Conservation (phyloP, 495 filamentous ascomycete species). For the Lasiosphaeris hirsuta region DNA sequence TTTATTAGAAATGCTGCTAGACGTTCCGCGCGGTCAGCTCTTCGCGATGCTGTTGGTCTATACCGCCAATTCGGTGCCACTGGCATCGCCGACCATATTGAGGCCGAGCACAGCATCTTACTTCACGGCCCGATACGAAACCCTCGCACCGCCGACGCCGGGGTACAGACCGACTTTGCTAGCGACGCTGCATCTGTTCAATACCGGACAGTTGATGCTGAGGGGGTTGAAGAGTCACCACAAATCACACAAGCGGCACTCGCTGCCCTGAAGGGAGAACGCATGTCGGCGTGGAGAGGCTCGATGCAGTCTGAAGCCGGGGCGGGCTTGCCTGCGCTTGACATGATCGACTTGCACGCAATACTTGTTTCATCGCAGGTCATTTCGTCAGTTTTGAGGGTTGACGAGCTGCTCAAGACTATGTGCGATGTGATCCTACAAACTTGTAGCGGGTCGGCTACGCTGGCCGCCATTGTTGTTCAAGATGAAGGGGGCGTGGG, state of each 20-base stretch:
- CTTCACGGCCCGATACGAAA: constrained; percentile 62
- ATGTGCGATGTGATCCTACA: constrained; percentile 91
- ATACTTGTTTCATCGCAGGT: constrained; percentile 87
- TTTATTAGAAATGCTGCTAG: constrained; percentile 67
- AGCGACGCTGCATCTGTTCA: constrained; percentile 58
- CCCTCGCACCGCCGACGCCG: constrained; percentile 61
- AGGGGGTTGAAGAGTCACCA: constrained; percentile 58
- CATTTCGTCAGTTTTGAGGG: constrained; percentile 81
- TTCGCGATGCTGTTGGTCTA: constrained; percentile 69
- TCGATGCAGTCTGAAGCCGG: constrained; percentile 45
- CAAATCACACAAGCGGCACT: constrained; percentile 43
- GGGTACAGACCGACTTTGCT: constrained; percentile 70
- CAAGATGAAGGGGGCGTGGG: constrained; percentile 26
- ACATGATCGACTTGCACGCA: constrained; percentile 84
- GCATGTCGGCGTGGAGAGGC: constrained; percentile 62
- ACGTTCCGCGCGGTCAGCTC: constrained; percentile 65
- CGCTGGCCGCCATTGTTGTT: constrained; percentile 69
- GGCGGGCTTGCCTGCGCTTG: constrained; percentile 54
- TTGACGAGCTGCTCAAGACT: constrained; percentile 78
- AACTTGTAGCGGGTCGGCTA: constrained; percentile 74
- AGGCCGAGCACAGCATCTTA: constrained; percentile 67
- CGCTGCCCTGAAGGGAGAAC: constrained; percentile 54
- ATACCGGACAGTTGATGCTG: constrained; percentile 46
- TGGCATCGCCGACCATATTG: constrained; percentile 69
- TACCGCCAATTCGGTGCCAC: constrained; percentile 71